These are phyloP conservation scores for Geosmithia morbida DNA, from an alignment of 2,329 filamentous ascomycete genomes.

Conservation along the genomic window DNA sequence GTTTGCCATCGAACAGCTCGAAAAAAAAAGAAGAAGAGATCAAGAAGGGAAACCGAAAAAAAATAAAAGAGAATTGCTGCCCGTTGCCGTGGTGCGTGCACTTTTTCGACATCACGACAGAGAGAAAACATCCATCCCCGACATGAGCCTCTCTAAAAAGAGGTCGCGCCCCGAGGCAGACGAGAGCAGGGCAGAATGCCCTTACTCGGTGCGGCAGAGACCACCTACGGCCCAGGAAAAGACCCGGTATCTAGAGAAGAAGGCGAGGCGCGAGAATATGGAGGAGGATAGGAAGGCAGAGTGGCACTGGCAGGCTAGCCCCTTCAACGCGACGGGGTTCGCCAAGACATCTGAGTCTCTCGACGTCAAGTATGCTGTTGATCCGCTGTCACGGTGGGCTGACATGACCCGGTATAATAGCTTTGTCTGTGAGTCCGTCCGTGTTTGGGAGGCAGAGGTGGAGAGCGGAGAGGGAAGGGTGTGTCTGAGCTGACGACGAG, in stretches of 20 bases:
- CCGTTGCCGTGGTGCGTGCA: too few species aligned
- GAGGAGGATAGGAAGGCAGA: constrained; percentile 26
- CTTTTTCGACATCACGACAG: too few species aligned
- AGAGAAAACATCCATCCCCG: too few species aligned
- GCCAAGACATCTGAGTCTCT: constrained; percentile 39
- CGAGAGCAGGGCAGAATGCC: constrained; percentile 41
- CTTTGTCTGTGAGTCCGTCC: constrained; percentile 38
- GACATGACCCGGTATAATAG: constrained; percentile 48
- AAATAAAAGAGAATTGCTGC: too few species aligned
- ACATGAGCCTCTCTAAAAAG: constrained; percentile 20
- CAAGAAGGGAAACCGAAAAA: too few species aligned
- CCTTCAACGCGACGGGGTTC: constrained; percentile 37
- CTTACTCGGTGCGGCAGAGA: constrained; percentile 24
- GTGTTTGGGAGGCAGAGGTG: not conserved
- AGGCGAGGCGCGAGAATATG: constrained; percentile 31
- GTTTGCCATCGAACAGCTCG: too few species aligned
- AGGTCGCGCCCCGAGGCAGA: constrained; percentile 32
- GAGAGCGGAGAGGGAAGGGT: not conserved
- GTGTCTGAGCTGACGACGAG: not conserved
- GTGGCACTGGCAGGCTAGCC: constrained; percentile 29
- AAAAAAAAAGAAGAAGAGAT: too few species aligned
- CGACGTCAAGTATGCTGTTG: constrained; percentile 39
- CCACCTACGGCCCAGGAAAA: constrained; percentile 13
- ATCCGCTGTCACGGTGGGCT: constrained; percentile 28
- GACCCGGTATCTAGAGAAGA: constrained; percentile 27